Evolutionary conservation across 768 basidiomycete genomes (phyloP).

Genomic region (Boletus speciosus): DNA sequence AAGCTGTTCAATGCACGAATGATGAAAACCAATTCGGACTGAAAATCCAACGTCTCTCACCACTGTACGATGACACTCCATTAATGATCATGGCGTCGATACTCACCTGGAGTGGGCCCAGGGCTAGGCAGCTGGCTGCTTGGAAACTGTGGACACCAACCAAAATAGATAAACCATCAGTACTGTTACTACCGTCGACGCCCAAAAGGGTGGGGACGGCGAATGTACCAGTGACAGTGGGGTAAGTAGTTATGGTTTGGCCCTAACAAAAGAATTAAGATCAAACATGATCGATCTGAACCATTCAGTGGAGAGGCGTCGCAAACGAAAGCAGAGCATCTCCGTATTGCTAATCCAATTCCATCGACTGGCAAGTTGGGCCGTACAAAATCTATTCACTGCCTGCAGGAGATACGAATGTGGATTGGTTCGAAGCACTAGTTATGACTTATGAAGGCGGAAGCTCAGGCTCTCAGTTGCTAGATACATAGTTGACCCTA

Average conservation of each 20-base stretch:
- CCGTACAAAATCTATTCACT: too few species aligned
- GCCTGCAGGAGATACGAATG: too few species aligned
- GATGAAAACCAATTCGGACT: neutral
- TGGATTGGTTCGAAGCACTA: too few species aligned
- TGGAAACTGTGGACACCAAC: conserved; percentile 7
- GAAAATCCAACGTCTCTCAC: neutral
- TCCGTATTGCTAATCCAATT: too few species aligned
- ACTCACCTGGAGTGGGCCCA: conserved; percentile 15
- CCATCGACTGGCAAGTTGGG: too few species aligned
- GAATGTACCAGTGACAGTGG: conserved; percentile 16
- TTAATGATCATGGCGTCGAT: conserved; percentile 5
- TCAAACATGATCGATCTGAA: neutral
- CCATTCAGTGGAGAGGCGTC: too few species aligned
- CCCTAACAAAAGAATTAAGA: neutral
- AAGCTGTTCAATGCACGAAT: neutral
- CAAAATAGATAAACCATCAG: conserved; percentile 13
- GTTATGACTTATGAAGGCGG: too few species aligned
- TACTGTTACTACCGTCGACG: neutral
- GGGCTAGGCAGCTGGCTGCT: neutral
- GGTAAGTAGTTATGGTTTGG: neutral
- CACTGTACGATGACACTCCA: conserved; percentile 4
- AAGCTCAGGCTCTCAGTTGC: too few species aligned
- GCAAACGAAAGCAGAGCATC: too few species aligned
- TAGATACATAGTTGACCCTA: too few species aligned
- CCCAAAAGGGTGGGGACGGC: conserved; percentile 12